These are phyloP conservation scores for Pleoardoris graminearum DNA, from an alignment of 2,329 filamentous ascomycete genomes.

Conservation along the genomic window DNA sequence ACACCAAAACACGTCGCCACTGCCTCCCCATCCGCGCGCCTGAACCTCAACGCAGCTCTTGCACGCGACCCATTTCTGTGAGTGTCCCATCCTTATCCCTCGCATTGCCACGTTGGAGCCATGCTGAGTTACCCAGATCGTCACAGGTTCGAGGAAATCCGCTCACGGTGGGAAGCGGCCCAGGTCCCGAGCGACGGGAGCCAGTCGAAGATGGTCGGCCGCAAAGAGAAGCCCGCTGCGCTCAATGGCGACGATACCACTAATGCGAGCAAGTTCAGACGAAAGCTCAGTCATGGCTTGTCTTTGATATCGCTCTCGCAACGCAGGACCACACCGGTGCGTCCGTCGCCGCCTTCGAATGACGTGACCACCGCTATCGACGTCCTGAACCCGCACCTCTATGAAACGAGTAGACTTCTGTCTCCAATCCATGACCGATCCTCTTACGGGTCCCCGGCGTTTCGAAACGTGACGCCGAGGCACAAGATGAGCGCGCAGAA, in stretches of 20 bases:
- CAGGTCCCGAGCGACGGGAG: conserved; percentile 15
- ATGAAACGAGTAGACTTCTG: conserved; percentile 12
- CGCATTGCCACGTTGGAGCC: conserved; percentile 19
- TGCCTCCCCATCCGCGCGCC: neutral
- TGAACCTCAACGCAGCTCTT: neutral
- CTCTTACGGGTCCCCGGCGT: neutral
- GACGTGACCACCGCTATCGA: conserved; percentile 11
- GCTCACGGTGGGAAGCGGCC: conserved; percentile 40
- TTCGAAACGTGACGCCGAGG: neutral
- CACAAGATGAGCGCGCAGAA: neutral
- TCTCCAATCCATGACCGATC: conserved; percentile 15
- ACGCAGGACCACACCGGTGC: conserved; percentile 27
- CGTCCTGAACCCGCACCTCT: neutral
- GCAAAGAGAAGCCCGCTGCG: conserved; percentile 25
- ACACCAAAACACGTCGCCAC: neutral
- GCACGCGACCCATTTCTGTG: neutral
- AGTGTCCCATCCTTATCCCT: conserved; percentile 12
- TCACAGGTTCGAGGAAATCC: conserved; percentile 37
- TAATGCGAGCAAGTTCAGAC: conserved; percentile 32
- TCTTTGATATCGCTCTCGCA: conserved; percentile 40
- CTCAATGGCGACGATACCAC: conserved; percentile 14
- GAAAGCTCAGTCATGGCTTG: conserved; percentile 40
- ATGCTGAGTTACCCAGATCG: conserved; percentile 43
- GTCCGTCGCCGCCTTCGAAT: conserved; percentile 16
- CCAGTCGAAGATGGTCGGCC: conserved; percentile 31